A percentile compares a stretch with the other conserved stretches of the same genome.
Conservation (phyloP, 1,284 basidiomycete genomes). For the Ceratobasidium sp. region DNA sequence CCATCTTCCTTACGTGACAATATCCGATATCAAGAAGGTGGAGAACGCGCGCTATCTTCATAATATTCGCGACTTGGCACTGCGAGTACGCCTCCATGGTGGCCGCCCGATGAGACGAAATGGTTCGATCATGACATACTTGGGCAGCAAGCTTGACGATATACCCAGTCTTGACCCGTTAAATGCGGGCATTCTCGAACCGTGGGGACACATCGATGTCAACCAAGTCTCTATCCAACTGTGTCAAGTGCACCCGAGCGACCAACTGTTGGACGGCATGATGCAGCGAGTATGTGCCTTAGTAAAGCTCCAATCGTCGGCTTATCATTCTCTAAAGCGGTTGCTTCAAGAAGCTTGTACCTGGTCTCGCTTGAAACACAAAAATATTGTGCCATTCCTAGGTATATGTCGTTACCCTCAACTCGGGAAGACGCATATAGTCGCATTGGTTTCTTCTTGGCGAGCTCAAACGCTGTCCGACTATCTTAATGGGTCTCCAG, state of each 20-base stretch:
- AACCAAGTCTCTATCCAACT: constrained; percentile 19
- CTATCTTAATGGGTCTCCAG: constrained; percentile 18
- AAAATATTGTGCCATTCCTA: constrained; percentile 31
- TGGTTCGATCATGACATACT: constrained; percentile 36
- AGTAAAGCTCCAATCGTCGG: background rate
- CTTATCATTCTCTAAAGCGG: constrained; percentile 13
- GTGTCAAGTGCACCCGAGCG: constrained; percentile 17
- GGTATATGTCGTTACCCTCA: constrained; percentile 31
- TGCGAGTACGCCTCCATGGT: constrained; percentile 22
- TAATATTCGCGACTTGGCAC: constrained; percentile 27
- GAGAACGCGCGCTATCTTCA: constrained; percentile 23
- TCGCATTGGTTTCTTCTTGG: constrained; percentile 33
- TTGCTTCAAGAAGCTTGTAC: constrained; percentile 35
- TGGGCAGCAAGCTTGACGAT: constrained; percentile 23
- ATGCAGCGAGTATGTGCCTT: constrained; percentile 21
- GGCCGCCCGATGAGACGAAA: constrained; percentile 32
- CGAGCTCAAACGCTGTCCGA: constrained; percentile 36
- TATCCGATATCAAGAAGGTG: constrained; percentile 40
- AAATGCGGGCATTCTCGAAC: background rate
- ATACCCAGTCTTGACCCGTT: background rate
- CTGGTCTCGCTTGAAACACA: constrained; percentile 33
- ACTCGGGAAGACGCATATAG: constrained; percentile 18
- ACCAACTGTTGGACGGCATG: constrained; percentile 25
- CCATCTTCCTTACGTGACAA: constrained; percentile 33
- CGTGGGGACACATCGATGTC: background rate